A percentile compares a stretch with the other conserved stretches of the same genome.
Conservation (phyloP, 1,284 basidiomycete genomes). For the Puccinia polysora region DNA sequence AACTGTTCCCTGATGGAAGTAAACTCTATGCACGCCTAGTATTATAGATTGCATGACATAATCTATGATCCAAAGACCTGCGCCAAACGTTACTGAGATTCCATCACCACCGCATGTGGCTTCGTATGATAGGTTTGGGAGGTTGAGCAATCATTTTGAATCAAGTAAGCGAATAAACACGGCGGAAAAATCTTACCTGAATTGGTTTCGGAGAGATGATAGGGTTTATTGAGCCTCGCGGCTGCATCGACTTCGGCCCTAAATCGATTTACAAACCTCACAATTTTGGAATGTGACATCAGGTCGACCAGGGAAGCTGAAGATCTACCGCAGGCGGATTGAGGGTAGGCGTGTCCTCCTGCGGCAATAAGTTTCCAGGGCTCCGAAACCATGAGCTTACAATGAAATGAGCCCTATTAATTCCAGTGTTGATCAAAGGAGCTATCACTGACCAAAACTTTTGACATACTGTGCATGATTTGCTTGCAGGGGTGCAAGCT, state of each 20-base stretch:
- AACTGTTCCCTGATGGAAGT: conserved; percentile 57
- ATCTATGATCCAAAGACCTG: conserved; percentile 57
- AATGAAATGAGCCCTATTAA: no score
- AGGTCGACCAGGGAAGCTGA: conserved; percentile 55
- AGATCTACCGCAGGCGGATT: conserved; percentile 57
- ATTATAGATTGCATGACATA: conserved; percentile 57
- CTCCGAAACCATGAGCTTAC: no score
- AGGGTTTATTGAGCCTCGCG: conserved; percentile 54
- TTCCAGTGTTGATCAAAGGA: background rate
- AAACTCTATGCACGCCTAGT: conserved; percentile 55
- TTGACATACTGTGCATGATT: background rate
- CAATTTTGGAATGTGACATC: conserved; percentile 57
- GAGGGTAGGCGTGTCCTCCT: conserved; percentile 57
- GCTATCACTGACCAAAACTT: conserved; percentile 19
- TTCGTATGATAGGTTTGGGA: conserved; percentile 35
- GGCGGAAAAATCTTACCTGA: conserved; percentile 47
- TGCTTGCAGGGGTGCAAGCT: conserved; percentile 51
- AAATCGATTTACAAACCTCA: conserved; percentile 55
- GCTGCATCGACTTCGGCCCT: conserved; percentile 54
- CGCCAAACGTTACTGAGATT: conserved; percentile 57
- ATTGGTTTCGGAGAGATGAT: conserved; percentile 58
- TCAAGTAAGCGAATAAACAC: background rate
- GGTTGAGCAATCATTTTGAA: background rate
- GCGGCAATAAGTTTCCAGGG: conserved; percentile 47
- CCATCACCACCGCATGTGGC: conserved; percentile 58